Percentiles rank a stretch among this genome's conserved stretches.
These are phyloP conservation scores for Apiotrichum sp. DNA, from an alignment of 1,284 basidiomycete species.

Conservation along the genomic window DNA sequence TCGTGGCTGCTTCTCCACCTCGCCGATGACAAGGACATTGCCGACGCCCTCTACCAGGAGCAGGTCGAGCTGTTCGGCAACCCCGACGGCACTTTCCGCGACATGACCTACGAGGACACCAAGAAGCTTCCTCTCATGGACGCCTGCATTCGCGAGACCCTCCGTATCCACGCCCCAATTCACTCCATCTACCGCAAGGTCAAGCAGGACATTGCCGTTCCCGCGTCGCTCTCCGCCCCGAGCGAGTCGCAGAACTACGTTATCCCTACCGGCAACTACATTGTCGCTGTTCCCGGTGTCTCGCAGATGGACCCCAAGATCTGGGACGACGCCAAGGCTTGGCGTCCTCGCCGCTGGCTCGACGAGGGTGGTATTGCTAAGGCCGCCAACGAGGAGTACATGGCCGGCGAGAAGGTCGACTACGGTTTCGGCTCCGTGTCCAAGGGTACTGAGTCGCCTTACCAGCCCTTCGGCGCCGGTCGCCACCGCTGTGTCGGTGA, in stretches of 20 bases:
- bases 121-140: conserved; percentile 77
- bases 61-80: conserved; percentile 77
- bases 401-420: conserved; percentile 78
- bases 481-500: conserved; percentile 52
- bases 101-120: conserved; percentile 81
- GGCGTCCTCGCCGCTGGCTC: conserved; percentile 80
- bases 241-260: conserved; percentile 65
- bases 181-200: conserved; percentile 77
- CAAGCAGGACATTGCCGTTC: conserved; percentile 74
- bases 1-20: conserved; percentile 91
- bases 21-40: conserved; percentile 69
- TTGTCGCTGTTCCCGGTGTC: conserved; percentile 83
- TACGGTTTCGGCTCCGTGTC: conserved; percentile 91
- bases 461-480: conserved; percentile 95
- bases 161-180: conserved; percentile 86
- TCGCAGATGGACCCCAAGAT: conserved; percentile 78
- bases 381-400: conserved; percentile 66
- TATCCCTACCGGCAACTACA: conserved; percentile 84
- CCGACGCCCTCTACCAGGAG: conserved; percentile 79
- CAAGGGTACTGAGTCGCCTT: conserved; percentile 84
- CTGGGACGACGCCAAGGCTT: conserved; percentile 68
- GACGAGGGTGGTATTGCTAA: conserved; percentile 70
- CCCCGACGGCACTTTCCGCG: conserved; percentile 70
- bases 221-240: conserved; percentile 70
- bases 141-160: conserved; percentile 84